Evolutionary conservation across 345 rosid genomes (phyloP), one percentile per base, ranked within the genome.

Genomic region (Salix dunnii): DNA sequence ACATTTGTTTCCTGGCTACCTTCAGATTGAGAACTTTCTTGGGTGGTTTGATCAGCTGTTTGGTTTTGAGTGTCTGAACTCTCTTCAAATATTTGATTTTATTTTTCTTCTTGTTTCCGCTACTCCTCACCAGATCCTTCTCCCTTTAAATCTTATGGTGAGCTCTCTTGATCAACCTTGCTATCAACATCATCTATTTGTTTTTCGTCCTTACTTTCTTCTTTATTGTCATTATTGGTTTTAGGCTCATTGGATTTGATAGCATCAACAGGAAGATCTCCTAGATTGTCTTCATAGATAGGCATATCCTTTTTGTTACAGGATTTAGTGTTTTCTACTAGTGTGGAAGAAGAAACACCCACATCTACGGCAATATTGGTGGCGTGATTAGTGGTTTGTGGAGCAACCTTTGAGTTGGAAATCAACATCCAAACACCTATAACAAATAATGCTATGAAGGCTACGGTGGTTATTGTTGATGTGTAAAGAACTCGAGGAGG

Each of bases 341-440:
- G 85, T 36, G 42, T 53, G 70, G 85, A 82, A 25, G 48, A 36
- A 40, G 69, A 16, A 11, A 82, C n/a, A 17, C 72, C 80, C 12
- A 38, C 83, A 21, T 51, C 80, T 7, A 63, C 31, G 2, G 66
- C 74, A 23, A 36, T 23, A 40, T 43, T 77, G 43, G 79, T 28
- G 7, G 82, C 33, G 69, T 76, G 85, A 70, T 78, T 71, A 83
- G 89, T 82, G 68, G 86, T 72, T 72, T 77, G 86, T 0, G 90
- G 88, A 18, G 96, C 84, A 11, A 75, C 71, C 61, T 86, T 31
- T 35, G 93, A 81, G 83, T 86, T 87, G 5, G 90, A 85, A 51
- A 88, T 82, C 17, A 93, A 87, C 94, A 92, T 87, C 98, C 97
- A 96, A 0, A 91, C 91, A 36, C 94, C 99, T 0, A 96, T 20